These are phyloP conservation scores for Fusarium austroafricanum DNA, from an alignment of 2,329 filamentous ascomycete genomes.

Conservation along the genomic window DNA sequence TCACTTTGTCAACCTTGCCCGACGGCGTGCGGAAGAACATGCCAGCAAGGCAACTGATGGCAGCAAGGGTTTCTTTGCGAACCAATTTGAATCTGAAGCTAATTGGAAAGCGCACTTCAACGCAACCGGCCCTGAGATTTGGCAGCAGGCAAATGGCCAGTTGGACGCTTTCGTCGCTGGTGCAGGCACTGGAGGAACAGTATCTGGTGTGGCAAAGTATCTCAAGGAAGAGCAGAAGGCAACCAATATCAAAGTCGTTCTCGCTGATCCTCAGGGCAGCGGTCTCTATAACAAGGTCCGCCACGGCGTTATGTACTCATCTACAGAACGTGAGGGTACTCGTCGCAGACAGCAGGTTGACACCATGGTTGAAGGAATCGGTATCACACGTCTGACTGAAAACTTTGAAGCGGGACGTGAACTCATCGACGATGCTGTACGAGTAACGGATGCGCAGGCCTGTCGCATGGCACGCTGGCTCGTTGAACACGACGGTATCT, in stretches of 20 bases:
- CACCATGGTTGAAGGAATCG: conserved; percentile 94
- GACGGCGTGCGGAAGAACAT: conserved; percentile 80
- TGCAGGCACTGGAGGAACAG: conserved; percentile 93
- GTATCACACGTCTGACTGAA: conserved; percentile 91
- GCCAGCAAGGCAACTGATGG: conserved; percentile 65
- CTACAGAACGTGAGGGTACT: conserved; percentile 90
- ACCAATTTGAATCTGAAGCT: conserved; percentile 93
- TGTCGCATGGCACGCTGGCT: conserved; percentile 95
- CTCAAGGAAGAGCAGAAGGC: conserved; percentile 77
- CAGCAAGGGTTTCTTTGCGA: conserved; percentile 89
- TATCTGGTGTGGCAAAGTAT: conserved; percentile 86
- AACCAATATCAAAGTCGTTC: conserved; percentile 74
- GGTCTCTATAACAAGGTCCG: conserved; percentile 92
- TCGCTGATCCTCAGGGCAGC: conserved; percentile 94
- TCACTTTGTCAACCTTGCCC: conserved; percentile 95
- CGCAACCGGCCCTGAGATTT: conserved; percentile 91
- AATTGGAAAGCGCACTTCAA: conserved; percentile 89
- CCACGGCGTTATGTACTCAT: conserved; percentile 95
- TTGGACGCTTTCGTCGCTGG: conserved; percentile 93
- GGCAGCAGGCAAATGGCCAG: conserved; percentile 76
- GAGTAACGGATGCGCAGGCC: conserved; percentile 89
- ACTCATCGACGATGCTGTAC: conserved; percentile 89
- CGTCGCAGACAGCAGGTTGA: conserved; percentile 91
- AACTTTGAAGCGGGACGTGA: conserved; percentile 92
- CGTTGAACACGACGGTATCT: conserved; percentile 94